Evolutionary conservation across 2,329 filamentous ascomycete genomes (phyloP).

Genomic region (Keithomyces neogunnii): DNA sequence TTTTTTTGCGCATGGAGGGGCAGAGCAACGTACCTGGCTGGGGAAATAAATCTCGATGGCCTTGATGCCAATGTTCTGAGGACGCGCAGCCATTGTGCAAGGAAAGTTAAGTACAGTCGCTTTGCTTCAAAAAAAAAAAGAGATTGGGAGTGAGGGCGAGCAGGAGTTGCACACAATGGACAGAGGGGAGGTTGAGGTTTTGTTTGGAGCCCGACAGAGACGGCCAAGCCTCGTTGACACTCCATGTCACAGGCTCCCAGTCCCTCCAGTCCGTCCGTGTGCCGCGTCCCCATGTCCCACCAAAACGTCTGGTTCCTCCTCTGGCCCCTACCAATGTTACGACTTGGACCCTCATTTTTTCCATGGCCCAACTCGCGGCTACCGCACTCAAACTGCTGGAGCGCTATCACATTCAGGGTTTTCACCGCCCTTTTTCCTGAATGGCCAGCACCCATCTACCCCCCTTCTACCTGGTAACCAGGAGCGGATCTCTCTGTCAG

Average conservation of each 20-base stretch:
- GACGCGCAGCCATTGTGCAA: slow-evolving; percentile 59
- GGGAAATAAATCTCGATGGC: slow-evolving; percentile 88
- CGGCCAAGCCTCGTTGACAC: background rate
- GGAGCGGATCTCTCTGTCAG: slow-evolving; percentile 1
- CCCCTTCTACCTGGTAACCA: background rate
- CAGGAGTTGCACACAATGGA: background rate
- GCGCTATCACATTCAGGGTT: slow-evolving; percentile 4
- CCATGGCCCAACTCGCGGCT: background rate
- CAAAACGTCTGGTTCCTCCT: background rate
- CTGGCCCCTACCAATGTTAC: too few relatives aligned
- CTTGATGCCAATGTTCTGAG: slow-evolving; percentile 86
- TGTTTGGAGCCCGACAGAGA: slow-evolving; percentile 1
- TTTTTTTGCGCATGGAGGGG: background rate
- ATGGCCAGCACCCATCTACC: background rate
- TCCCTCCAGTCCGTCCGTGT: too few relatives aligned
- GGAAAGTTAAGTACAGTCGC: background rate
- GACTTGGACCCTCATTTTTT: background rate
- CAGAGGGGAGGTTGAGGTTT: slow-evolving; percentile 8
- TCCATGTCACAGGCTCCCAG: too few relatives aligned
- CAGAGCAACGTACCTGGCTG: slow-evolving; percentile 57
- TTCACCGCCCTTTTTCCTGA: slow-evolving; percentile 12
- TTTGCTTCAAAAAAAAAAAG: background rate
- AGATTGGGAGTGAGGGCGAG: background rate
- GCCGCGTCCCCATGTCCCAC: background rate
- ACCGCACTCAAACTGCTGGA: slow-evolving; percentile 7